These are phyloP conservation scores for Coemansia asiatica DNA, from an alignment of 192 early-diverging fungal genomes.

Conservation along the genomic window DNA sequence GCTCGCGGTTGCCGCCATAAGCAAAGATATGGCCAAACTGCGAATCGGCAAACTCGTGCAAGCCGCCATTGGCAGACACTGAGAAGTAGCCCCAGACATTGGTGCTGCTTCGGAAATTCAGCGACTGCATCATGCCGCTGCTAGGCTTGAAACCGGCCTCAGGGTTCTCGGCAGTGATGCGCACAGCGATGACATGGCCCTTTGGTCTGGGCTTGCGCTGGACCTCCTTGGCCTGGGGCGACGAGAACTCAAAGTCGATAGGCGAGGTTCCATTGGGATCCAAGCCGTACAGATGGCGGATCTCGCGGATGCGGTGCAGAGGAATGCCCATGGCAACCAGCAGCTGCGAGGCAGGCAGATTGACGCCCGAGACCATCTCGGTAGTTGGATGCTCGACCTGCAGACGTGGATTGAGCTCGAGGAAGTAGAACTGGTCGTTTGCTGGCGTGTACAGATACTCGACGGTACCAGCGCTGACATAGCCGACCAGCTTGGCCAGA, in stretches of 20 bases:
- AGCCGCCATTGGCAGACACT: slow-evolving; percentile 87
- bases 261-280: slow-evolving; percentile 80
- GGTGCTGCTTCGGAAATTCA: slow-evolving; percentile 92
- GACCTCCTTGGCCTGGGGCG: slow-evolving; percentile 72
- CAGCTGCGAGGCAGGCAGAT: slow-evolving; percentile 95
- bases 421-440: slow-evolving; percentile 86
- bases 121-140: slow-evolving; percentile 91
- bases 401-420: slow-evolving; percentile 96
- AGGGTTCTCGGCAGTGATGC: slow-evolving; percentile 99
- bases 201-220: slow-evolving; percentile 92
- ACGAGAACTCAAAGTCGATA: slow-evolving; percentile 92
- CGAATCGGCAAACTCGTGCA: slow-evolving; percentile 99
- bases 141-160: slow-evolving; percentile 99
- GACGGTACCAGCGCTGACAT: slow-evolving; percentile 93
- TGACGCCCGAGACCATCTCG: slow-evolving; percentile 98
- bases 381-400: slow-evolving; percentile 99
- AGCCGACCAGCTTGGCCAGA: slow-evolving; percentile 90
- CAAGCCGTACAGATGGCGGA: slow-evolving; percentile 91
- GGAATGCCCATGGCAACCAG: slow-evolving; percentile 99
- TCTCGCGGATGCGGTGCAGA: slow-evolving; percentile 91
- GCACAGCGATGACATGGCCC: slow-evolving; percentile 97
- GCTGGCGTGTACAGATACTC: slow-evolving; percentile 94
- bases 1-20: slow-evolving; percentile 91
- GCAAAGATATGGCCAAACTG: slow-evolving; percentile 99
- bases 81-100: slow-evolving; percentile 99